Evolutionary conservation across 352 stramenopile genomes (phyloP), one percentile per base, ranked within the genome.

Genomic region (Phytophthora melonis): DNA sequence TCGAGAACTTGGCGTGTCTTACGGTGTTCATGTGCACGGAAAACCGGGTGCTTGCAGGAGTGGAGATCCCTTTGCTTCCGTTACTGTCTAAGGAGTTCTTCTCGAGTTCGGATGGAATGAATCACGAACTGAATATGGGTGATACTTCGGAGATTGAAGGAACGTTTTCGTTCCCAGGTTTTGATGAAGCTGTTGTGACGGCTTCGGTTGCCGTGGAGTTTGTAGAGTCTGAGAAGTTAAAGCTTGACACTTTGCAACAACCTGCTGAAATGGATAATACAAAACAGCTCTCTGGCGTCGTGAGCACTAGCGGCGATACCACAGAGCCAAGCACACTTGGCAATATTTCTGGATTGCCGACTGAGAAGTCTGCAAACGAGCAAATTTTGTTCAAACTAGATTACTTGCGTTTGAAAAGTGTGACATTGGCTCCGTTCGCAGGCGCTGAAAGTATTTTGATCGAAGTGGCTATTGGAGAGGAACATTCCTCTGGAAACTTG

Each of bases 1-100:
- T 93, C 4, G 52, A 77, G 9, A 47, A 23, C 5, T 66, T 86
- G 39, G 63, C 70, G 5, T 68, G 19, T 1, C 60, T 94, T 1
- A 78, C 77, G 2, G 73, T 96, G 27, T 96, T 91, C 68, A 60
- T 95, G 58, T 96, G 89, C 57, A 93, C 86, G 0, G 76, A 92
- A 21, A 88, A 91, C 36, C 68, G 68, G 10, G 82, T 96, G 10
- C 62, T 96, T 13, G 79, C 80, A 10, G 83, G 81, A 32, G 80
- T 88, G 1, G 80, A 93, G n/a, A 66, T 94, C n/a, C 74, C 83
- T 2, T 60, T 93, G 16, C 55, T 36, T 0, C 30, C 66, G 11
- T 43, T 93, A 30, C 43, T 90, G 6, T 47, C 60, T 16, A 68
- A 75, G 10, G 64, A 83, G 3, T 30, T 77, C 1, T 80, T 80